Evolutionary conservation across 345 rosid genomes (phyloP).

Genomic region (Rhizophora apiculata): DNA sequence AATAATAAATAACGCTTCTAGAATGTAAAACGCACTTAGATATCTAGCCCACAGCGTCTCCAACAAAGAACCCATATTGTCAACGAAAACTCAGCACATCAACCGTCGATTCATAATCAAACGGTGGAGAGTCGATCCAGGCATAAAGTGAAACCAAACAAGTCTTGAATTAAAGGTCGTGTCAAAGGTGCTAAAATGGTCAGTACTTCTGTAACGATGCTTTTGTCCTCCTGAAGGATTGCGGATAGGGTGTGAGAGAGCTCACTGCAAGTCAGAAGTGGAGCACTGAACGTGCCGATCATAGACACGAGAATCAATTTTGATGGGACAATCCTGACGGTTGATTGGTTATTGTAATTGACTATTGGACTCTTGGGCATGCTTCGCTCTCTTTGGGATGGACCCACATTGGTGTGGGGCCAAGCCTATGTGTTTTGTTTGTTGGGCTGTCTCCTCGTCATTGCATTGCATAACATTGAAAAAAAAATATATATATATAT

Average conservation of each 20-base stretch:
- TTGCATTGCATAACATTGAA: too few species aligned
- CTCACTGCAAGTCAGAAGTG: conserved; percentile 18
- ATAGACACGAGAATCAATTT: background rate
- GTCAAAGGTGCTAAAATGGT: background rate
- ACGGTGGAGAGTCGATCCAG: too few species aligned
- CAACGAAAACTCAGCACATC: too few species aligned
- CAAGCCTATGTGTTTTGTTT: background rate
- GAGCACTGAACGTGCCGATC: conserved; percentile 23
- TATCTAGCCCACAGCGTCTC: too few species aligned
- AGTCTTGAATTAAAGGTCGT: conserved; percentile 16
- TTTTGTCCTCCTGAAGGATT: background rate
- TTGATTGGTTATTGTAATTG: conserved; percentile 4
- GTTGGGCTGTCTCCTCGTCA: too few species aligned
- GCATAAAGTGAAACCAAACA: background rate
- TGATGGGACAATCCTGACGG: conserved; percentile 22
- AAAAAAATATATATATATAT: too few species aligned
- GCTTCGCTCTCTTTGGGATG: background rate
- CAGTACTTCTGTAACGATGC: background rate
- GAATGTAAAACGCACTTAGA: too few species aligned
- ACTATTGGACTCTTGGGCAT: conserved; percentile 4
- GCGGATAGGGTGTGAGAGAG: background rate
- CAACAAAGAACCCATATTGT: too few species aligned
- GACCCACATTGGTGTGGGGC: background rate
- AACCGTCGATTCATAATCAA: too few species aligned
- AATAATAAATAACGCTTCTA: too few species aligned